Conservation (phyloP, 2,329 filamentous ascomycete genomes). For the Rutstroemia sydowiana region DNA sequence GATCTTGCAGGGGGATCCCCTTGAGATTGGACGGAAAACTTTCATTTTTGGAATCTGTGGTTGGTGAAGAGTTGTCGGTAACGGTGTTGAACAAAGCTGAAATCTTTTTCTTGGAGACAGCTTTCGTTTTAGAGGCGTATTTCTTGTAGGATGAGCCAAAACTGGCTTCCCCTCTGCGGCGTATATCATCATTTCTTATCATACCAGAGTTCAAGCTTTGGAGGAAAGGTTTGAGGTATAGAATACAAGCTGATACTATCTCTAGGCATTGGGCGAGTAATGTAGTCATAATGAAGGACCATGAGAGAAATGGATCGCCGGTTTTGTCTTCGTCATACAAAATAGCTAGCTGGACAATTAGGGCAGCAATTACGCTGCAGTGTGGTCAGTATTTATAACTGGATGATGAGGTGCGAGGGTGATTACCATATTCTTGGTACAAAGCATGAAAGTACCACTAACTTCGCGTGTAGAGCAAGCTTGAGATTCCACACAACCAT, state of each 20-base stretch:
- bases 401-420: neutral
- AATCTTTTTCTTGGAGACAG: neutral
- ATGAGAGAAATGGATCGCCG: neutral
- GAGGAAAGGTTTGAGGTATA: conserved; percentile 3
- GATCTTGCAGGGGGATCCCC: neutral
- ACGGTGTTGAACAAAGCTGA: neutral
- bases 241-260: conserved; percentile 3
- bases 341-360: neutral
- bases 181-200: conserved; percentile 2
- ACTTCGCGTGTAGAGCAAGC: neutral
- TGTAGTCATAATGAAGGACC: neutral
- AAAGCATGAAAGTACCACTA: neutral
- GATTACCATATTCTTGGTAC: neutral
- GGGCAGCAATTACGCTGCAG: neutral
- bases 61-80: neutral
- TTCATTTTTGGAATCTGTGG: neutral
- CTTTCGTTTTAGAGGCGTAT: neutral
- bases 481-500: neutral
- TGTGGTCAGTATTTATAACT: neutral
- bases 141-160: neutral
- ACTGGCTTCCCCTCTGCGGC: neutral
- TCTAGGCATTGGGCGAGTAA: neutral
- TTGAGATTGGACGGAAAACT: neutral
- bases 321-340: neutral
- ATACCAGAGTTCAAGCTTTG: neutral